Base-by-base conservation (phyloP, 345 rosid genomes). In the Clausena lansium region DNA sequence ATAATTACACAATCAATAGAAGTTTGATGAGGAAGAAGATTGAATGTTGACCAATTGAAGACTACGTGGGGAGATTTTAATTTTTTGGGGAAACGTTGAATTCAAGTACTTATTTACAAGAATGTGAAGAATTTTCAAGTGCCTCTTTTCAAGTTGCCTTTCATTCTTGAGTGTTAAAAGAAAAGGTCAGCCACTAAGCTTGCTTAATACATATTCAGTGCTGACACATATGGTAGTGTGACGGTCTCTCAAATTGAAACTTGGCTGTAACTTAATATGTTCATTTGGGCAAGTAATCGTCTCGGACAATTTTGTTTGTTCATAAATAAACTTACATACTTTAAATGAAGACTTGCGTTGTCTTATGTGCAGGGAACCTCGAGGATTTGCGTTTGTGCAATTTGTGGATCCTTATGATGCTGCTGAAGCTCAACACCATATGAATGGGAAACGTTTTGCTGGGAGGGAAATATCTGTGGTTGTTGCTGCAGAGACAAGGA, bases 381-480 rank as follows among this genome's bases (percentile, higher is more conserved):
- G 98, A 50, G 99, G 98, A 32, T 94, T 96, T 92, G 99, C 98
- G 15, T 96, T 96, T 88, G 97, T 96, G 85, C 93, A 96, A 88
- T 94, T 94, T 86, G 92, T 96, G 82, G 98, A 96, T 84, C 81
- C 94, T 27, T 87, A 84, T 82, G 99, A 94, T 70, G 97, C 99
- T 47, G 75, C 86, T 27, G 97, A 92, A 83, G 99, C 98, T 79
- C 98, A 92, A 77, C 88, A 88, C 75, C 91, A 93, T 67, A 91
- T 96, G 99, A 87, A 96, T 78, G 93, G 98, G 55, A 89, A 91
- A 75, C 81, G 83, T 14, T 89, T 94, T 89, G 98, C 87, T 71
- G 98, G 98, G 61, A 92, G 97, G 83, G 94, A 91, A 86, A 88
- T 96, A 36, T 86, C 98, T 22, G 98, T 96, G 28, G 98, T 96